Base-by-base conservation (phyloP, 257 asterid species). In the Solanum gandarillasii region DNA sequence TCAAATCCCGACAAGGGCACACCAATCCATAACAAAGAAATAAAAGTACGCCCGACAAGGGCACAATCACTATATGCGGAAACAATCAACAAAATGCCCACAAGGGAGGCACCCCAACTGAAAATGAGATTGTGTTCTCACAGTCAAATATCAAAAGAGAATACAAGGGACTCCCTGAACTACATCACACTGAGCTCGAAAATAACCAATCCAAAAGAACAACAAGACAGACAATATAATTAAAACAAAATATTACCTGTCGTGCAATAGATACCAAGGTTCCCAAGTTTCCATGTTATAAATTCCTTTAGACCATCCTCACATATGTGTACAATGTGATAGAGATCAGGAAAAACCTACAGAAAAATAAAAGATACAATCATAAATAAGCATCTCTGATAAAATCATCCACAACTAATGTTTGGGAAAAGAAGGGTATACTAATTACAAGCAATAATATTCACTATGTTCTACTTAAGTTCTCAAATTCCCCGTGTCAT, bases 231-330 rank as follows among this genome's bases (percentile, higher is more conserved):
- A 85, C 35, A 84, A 14, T 55, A 58, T 62, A 31, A 43, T 82
- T 43, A 75, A 20, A 27, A 79, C 18, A 35, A 71, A 90, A 52
- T 86, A 36, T 18, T 92, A 97, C 99, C 98, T 95, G 99, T 39
- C 99, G 99, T 88, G 94, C 98, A 88, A 95, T 95, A 84, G 99
- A 95, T 85, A 97, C 98, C 89, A 97, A 87, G 78, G 99, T 97
- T 86, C 99, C 99, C 99, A 87, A 97, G 94, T 92, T 97, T 97
- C 99, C 99, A 95, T 46, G 94, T 95, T 87, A 95, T 95, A 83
- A 93, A 97, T 92, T 97, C 99, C 93, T 95, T 97, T 68, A 97
- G 93, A 88, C 94, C 93, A 89, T 97, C 99, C 92, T 97, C 99
- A 90, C 98, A 95, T 1, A 94, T 91, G 71, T 98, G 98, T 87